Evolutionary conservation across 2,329 filamentous ascomycete genomes (phyloP), one percentile per base, ranked within the genome.

Genomic region (Intubia oerlemansii): DNA sequence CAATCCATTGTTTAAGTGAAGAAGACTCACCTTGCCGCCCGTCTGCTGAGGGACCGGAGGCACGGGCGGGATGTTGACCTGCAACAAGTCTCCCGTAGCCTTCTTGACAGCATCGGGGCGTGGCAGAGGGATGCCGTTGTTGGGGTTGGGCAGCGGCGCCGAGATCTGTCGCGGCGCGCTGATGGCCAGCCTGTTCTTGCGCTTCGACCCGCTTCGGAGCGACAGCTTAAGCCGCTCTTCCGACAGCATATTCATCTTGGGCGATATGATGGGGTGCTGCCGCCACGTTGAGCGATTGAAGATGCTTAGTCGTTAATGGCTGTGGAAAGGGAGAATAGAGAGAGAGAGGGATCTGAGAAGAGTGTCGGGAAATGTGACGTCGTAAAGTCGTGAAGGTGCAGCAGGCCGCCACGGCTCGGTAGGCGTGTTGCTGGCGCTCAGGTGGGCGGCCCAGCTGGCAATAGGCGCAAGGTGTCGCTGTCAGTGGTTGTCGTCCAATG

Each of bases 111-210:
- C 19, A n/a, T n/a, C 8, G 8, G 19, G 25, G 27, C 30, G 30
- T 7, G 29, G 27, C 2, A 34, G 27, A 4, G 25, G 32, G 8
- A 28, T 24, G 27, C 30, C 43, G 15, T 51, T 45, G 33, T 46
- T 57, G 50, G 63, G 53, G 38, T 66, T 62, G 10, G 54, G 51
- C 36, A 72, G 62, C 13, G 67, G 68, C 18, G 51, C 58, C 4
- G 67, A 72, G 38, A 74, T 73, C 45, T 72, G 65, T 37, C 57
- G 56, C 17, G 66, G 66, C 6, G 66, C 61, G 44, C 66, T 71
- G 44, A 73, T 72, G 32, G 53, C 52, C 12, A 66, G 65, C n/a
- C 66, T 61, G 25, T 49, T 54, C 43, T 69, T 71, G 41, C 67
- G 55, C 48, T 70, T 72, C 32, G 53, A 46, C 17, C 63, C 64